These are phyloP conservation scores for Bonia amplexicaulis DNA, from an alignment of 176 grass and related monocot genomes.

Conservation along the genomic window DNA sequence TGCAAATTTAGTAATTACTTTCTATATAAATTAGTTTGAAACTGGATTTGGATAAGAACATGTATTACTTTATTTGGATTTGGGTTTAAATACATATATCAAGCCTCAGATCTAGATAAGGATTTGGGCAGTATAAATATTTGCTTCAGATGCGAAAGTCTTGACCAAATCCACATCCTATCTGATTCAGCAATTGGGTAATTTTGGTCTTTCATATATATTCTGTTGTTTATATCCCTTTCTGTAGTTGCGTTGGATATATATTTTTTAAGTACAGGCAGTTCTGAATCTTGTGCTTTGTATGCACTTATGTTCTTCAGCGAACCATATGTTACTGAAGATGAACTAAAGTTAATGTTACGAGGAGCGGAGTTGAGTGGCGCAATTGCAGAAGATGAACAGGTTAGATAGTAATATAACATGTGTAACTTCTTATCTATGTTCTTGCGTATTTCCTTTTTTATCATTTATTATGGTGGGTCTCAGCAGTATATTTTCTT, in stretches of 20 bases:
- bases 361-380: conserved; percentile 93
- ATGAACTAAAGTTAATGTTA: conserved; percentile 97
- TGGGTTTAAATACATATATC: neutral
- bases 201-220: neutral
- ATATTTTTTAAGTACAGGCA: neutral
- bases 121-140: neutral
- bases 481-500: neutral
- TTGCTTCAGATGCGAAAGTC: neutral
- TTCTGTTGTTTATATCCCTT: neutral
- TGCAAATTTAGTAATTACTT: neutral
- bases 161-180: neutral
- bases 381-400: conserved; percentile 97
- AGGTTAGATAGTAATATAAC: conserved; percentile 49
- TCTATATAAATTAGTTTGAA: neutral
- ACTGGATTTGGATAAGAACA: neutral
- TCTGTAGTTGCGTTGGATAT: neutral
- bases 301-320: conserved; percentile 42
- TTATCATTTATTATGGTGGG: neutral
- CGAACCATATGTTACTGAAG: conserved; percentile 98
- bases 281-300: conserved; percentile 10
- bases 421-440: neutral
- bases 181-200: neutral
- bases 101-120: neutral
- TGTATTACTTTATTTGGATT: neutral
- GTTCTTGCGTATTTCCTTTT: neutral